Evolutionary conservation across 1,284 basidiomycete species (phyloP), one percentile per base, ranked within the genome.

Genomic region (Tausonia pullulans): DNA sequence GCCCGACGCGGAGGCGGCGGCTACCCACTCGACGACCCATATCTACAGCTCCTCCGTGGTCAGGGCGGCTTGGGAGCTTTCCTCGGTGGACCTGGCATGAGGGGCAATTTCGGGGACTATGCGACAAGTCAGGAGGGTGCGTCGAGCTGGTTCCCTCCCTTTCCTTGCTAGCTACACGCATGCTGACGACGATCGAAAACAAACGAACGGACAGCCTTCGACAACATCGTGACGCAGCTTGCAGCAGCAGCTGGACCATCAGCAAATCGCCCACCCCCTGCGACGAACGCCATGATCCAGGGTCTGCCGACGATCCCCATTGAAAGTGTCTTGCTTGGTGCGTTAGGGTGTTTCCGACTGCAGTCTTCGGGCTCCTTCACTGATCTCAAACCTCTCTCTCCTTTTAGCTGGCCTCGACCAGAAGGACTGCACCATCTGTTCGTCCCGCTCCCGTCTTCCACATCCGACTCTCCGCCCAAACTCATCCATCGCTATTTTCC

Each of bases 111-210:
- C 13, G 64, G 64, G 2, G 64, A 65, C 48, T 65, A 61, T 48
- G 64, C 53, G 16, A 62, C 60, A 5, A 52, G 48, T 41, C 64
- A 65, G 16, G 64, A 65, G 41, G 64, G 64, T 65, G 16, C n/a
- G 64, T 43, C 9, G 6, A 3, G 11, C 41, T 14, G 6, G 8
- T 40, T 13, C 9, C 58, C n/a, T 9, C 11, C 6, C 43, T 10
- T 13, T n/a, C 46, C 2, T 5, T 39, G 50, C 13, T 5, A 9
- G 11, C 45, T 40, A 54, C 13, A 16, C 27, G 8, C 8, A 16
- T 4, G 13, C 3, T n/a, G 27, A 27, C 13, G 14, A 54, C 41
- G 13, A n/a, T 27, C 13, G 27, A n/a, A n/a, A n/a, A 27, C 27
- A 27, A 27, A 1, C 27, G 27, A 27, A 27, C 27, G 27, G 8